Conservation (phyloP, 192 early-diverging fungal species). For the Mortierella antarctica region DNA sequence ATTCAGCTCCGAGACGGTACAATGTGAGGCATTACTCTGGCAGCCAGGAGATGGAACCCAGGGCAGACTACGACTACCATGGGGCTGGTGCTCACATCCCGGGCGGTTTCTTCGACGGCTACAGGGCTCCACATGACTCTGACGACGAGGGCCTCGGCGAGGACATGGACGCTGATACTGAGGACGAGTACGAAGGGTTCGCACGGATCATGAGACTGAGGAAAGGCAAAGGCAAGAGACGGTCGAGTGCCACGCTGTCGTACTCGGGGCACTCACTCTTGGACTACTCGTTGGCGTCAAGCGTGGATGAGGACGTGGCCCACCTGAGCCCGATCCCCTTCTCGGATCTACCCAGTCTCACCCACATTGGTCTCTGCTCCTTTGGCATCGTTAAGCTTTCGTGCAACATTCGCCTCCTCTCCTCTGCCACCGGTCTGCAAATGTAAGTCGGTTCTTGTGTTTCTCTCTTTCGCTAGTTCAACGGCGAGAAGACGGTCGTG, state of each 20-base stretch:
- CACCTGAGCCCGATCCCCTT: constrained; percentile 44
- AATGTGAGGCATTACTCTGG: neutral
- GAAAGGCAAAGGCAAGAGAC: neutral
- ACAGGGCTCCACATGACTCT: neutral
- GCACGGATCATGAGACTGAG: neutral
- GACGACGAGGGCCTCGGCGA: neutral
- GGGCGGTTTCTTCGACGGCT: constrained; percentile 19
- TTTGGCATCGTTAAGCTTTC: constrained; percentile 68
- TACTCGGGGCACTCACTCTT: neutral
- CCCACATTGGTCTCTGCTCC: constrained; percentile 69
- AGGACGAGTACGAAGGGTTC: neutral
- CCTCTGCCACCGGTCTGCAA: constrained; percentile 68
- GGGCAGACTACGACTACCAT: neutral
- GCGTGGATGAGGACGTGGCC: constrained; percentile 22
- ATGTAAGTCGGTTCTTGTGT: constrained; percentile 65
- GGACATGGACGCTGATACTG: neutral
- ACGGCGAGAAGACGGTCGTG: neutral
- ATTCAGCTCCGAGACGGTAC: constrained; percentile 4
- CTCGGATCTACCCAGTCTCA: constrained; percentile 52
- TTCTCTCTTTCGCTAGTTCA: constrained; percentile 1
- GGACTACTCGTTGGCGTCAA: constrained; percentile 8
- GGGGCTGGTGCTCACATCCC: neutral
- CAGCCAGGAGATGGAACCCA: no score
- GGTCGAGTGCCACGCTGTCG: constrained; percentile 2
- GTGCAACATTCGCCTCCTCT: constrained; percentile 76